These are phyloP conservation scores for Handroanthus guayacan DNA, from an alignment of 257 asterid genomes.

Conservation along the genomic window DNA sequence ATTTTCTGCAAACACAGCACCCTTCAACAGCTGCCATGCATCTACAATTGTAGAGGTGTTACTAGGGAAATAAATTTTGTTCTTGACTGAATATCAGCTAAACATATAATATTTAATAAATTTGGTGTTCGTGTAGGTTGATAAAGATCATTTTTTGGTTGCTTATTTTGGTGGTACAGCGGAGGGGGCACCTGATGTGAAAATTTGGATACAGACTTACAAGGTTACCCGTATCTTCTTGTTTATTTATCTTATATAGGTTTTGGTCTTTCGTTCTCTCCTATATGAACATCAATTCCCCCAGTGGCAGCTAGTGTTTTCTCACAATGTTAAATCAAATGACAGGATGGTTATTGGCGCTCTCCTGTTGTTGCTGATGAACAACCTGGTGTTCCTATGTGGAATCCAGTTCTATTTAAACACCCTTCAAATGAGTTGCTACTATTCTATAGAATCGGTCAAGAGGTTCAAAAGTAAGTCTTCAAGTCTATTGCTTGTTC, in stretches of 20 bases:
- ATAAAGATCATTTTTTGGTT: constrained; percentile 71
- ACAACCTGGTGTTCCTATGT: constrained; percentile 77
- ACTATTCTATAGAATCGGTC: constrained; percentile 84
- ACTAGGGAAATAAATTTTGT: not conserved
- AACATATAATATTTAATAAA: not conserved
- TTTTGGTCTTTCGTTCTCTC: constrained; percentile 5
- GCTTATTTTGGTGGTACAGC: constrained; percentile 93
- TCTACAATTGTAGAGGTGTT: constrained; percentile 93
- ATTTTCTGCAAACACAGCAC: constrained; percentile 69
- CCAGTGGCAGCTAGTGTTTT: not conserved
- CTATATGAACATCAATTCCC: not conserved
- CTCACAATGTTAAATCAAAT: constrained; percentile 11
- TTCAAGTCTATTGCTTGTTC: constrained; percentile 18
- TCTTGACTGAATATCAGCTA: constrained; percentile 19
- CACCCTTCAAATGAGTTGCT: constrained; percentile 76
- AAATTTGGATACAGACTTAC: constrained; percentile 83
- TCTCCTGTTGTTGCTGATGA: constrained; percentile 84
- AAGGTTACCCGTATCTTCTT: constrained; percentile 57
- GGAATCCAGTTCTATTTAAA: constrained; percentile 91
- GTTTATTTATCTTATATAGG: not conserved
- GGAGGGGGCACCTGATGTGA: constrained; percentile 94
- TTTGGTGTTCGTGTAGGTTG: constrained; percentile 59
- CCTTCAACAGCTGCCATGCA: constrained; percentile 93
- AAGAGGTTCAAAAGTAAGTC: constrained; percentile 86
- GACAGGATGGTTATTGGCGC: constrained; percentile 81